These are phyloP conservation scores for Ploettnerulaceae sp. DNA, from an alignment of 2,329 filamentous ascomycete genomes.

Conservation along the genomic window DNA sequence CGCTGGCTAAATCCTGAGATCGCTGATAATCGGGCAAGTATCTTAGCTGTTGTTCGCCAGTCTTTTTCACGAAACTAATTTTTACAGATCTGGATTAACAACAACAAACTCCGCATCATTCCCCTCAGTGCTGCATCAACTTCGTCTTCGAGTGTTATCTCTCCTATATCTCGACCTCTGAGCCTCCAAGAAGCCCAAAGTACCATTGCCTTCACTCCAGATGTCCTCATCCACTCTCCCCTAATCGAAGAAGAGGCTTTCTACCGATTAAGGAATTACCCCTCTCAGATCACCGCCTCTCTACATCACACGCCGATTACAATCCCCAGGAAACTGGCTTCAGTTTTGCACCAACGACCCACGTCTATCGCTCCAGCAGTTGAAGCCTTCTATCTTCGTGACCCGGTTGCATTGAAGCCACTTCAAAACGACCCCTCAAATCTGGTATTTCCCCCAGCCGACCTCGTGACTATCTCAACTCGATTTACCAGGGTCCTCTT, in stretches of 20 bases:
- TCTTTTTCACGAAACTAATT: conserved; percentile 18
- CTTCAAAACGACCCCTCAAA: conserved; percentile 51
- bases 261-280: conserved; percentile 80
- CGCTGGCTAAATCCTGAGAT: conserved; percentile 90
- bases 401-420: conserved; percentile 69
- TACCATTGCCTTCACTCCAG: conserved; percentile 52
- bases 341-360: conserved; percentile 70
- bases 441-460: conserved; percentile 66
- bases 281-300: conserved; percentile 65
- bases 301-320: conserved; percentile 71
- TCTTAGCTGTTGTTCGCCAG: not conserved
- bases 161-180: conserved; percentile 42
- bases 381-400: conserved; percentile 88
- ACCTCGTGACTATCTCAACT: conserved; percentile 74
- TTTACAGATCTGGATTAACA: conserved; percentile 72
- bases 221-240: conserved; percentile 62
- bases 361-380: conserved; percentile 75
- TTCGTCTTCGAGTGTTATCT: conserved; percentile 35
- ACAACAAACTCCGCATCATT: conserved; percentile 71
- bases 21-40: conserved; percentile 65
- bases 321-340: conserved; percentile 77
- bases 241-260: conserved; percentile 86
- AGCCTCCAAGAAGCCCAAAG: conserved; percentile 59
- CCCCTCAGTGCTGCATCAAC: conserved; percentile 43
- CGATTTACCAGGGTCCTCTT: conserved; percentile 86